Conservation (phyloP, 495 filamentous ascomycete genomes). For the Amphirosellinia nigrospora region DNA sequence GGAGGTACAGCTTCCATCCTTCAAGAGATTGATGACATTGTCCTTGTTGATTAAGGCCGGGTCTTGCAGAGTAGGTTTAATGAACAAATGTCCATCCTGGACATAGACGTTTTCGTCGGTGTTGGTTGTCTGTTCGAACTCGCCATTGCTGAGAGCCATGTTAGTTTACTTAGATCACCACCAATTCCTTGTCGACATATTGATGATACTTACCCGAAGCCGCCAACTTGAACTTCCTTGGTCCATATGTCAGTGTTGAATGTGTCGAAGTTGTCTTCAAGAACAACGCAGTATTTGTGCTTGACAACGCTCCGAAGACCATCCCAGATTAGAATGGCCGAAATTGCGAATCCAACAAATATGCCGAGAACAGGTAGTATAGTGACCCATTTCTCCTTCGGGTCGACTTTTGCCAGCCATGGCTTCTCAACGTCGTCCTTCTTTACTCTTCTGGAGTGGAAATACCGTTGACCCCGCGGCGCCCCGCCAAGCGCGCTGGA, state of each 20-base stretch:
- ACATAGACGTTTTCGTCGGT: conserved; percentile 75
- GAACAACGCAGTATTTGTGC: conserved; percentile 75
- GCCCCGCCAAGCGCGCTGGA: conserved; percentile 48
- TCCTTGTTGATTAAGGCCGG: conserved; percentile 64
- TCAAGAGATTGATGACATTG: conserved; percentile 68
- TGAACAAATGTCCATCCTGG: conserved; percentile 69
- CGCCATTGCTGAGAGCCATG: conserved; percentile 65
- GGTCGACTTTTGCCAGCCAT: conserved; percentile 71
- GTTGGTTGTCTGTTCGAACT: conserved; percentile 78
- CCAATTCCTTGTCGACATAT: background rate
- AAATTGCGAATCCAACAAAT: conserved; percentile 66
- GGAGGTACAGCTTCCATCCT: conserved; percentile 69
- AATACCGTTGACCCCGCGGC: conserved; percentile 61
- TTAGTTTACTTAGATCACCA: conserved; percentile 22
- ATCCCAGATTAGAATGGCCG: conserved; percentile 73
- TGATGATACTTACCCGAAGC: conserved; percentile 71
- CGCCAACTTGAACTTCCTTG: conserved; percentile 78
- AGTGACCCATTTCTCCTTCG: conserved; percentile 83
- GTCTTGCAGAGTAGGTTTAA: conserved; percentile 80
- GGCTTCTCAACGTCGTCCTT: conserved; percentile 74
- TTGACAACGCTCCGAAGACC: conserved; percentile 71
- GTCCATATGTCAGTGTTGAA: conserved; percentile 71
- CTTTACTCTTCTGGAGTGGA: conserved; percentile 74
- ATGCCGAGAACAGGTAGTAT: conserved; percentile 77
- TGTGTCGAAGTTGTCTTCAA: conserved; percentile 70